phyloP scores from a whole-genome alignment of 495 filamentous ascomycete species.

The Cercophora sp. region DNA sequence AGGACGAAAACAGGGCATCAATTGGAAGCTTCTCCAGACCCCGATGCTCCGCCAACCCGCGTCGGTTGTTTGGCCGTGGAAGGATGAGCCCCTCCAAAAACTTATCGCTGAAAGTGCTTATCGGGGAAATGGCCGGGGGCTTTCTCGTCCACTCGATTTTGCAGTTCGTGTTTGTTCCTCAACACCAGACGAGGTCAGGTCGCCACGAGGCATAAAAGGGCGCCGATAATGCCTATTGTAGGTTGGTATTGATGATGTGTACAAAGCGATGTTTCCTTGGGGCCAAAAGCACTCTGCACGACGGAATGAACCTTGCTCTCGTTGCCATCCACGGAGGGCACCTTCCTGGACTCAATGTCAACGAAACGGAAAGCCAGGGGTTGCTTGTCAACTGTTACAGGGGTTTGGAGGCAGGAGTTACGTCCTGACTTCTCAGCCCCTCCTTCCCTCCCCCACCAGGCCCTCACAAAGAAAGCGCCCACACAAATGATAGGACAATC shows the following conservation, averaged over 20 bases:
- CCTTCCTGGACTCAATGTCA: too few relatives aligned
- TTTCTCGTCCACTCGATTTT: not conserved
- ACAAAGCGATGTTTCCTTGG: constrained; percentile 21
- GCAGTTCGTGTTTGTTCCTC: not conserved
- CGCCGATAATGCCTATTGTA: constrained; percentile 16
- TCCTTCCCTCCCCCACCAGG: too few relatives aligned
- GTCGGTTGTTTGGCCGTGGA: not conserved
- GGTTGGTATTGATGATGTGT: constrained; percentile 24
- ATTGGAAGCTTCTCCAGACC: not conserved
- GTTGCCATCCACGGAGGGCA: not conserved
- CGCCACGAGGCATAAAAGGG: constrained; percentile 11
- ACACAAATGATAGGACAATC: too few relatives aligned
- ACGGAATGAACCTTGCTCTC: too few relatives aligned
- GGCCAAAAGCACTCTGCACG: constrained; percentile 13
- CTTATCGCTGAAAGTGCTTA: too few relatives aligned
- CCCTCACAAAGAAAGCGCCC: too few relatives aligned
- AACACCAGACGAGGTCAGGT: not conserved
- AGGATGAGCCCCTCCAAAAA: not conserved
- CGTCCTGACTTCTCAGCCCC: too few relatives aligned
- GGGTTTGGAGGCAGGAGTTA: too few relatives aligned
- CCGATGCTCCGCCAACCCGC: not conserved
- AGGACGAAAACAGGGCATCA: too few relatives aligned
- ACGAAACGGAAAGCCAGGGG: too few relatives aligned
- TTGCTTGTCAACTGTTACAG: too few relatives aligned
- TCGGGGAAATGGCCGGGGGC: not conserved